Evolutionary conservation across 208 protist species (phyloP).

Genomic region (Crithidia bombi): DNA sequence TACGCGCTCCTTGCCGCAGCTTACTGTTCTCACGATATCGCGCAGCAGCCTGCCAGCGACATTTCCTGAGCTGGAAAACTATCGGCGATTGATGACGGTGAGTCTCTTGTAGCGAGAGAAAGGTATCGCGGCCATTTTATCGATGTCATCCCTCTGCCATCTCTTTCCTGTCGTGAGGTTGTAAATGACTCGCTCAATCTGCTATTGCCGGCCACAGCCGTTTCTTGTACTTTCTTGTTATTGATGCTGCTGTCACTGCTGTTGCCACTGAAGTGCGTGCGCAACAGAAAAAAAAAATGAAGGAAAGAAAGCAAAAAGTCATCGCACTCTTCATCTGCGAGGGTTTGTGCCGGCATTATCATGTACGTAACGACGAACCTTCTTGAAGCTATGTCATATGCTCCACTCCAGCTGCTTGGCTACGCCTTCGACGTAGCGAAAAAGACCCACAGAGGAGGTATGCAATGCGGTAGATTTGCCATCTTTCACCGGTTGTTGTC

Average conservation of each 20-base stretch:
- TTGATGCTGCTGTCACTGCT: slow-evolving; percentile 1
- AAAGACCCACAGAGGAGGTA: too few species aligned
- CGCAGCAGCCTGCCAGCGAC: slow-evolving; percentile 22
- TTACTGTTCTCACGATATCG: slow-evolving; percentile 23
- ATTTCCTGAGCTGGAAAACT: slow-evolving; percentile 1
- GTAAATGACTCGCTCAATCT: background rate
- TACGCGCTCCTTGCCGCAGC: slow-evolving; percentile 31
- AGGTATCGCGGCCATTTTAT: background rate
- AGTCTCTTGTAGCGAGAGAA: slow-evolving; percentile 10
- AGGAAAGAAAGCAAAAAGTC: background rate
- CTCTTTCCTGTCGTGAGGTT: too few species aligned
- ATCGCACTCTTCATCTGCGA: too few species aligned
- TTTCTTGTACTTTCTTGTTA: background rate
- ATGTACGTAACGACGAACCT: too few species aligned
- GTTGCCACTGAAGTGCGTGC: too few species aligned
- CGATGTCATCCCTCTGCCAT: too few species aligned
- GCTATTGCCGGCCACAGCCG: background rate
- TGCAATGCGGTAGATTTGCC: too few species aligned
- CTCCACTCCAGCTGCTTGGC: too few species aligned
- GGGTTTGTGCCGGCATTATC: too few species aligned
- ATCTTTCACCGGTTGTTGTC: background rate
- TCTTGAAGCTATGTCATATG: too few species aligned
- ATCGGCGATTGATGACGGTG: slow-evolving; percentile 18
- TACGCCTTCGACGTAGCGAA: too few species aligned
- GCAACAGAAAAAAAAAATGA: background rate